Conservation (phyloP, 805 yeast species). For the Schwanniomyces occidentalis region DNA sequence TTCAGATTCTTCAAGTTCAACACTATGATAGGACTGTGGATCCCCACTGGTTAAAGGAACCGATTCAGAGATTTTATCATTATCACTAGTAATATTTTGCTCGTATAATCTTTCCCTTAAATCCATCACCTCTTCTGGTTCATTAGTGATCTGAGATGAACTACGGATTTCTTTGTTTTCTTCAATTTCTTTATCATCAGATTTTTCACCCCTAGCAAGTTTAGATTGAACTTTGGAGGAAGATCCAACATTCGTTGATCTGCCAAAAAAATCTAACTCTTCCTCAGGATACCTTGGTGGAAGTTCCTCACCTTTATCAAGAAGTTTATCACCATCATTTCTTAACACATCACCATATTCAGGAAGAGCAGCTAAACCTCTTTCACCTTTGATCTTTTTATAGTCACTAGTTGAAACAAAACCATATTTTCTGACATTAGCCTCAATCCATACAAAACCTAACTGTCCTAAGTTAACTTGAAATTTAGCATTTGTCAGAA, state of each 20-base stretch:
- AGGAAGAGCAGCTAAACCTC: conserved; percentile 41
- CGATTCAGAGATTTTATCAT: conserved; percentile 4
- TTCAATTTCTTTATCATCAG: conserved; percentile 10
- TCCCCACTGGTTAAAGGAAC: conserved; percentile 5
- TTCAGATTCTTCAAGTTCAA: neutral
- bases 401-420: conserved; percentile 50
- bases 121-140: conserved; percentile 37
- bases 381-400: conserved; percentile 35
- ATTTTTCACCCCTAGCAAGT: conserved; percentile 7
- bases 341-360: conserved; percentile 38
- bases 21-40: neutral
- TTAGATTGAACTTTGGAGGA: conserved; percentile 20
- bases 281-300: conserved; percentile 72
- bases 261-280: conserved; percentile 63
- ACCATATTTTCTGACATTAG: conserved; percentile 54
- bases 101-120: conserved; percentile 34
- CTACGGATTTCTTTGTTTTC: conserved; percentile 10
- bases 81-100: conserved; percentile 13
- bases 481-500: conserved; percentile 41
- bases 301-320: conserved; percentile 70
- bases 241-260: conserved; percentile 30
- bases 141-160: conserved; percentile 23
- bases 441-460: conserved; percentile 51
- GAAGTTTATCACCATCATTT: conserved; percentile 47
- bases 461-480: conserved; percentile 45